Evolutionary conservation across 805 yeast genomes (phyloP), one percentile per base, ranked within the genome.

Genomic region (Candida jianshihensis): DNA sequence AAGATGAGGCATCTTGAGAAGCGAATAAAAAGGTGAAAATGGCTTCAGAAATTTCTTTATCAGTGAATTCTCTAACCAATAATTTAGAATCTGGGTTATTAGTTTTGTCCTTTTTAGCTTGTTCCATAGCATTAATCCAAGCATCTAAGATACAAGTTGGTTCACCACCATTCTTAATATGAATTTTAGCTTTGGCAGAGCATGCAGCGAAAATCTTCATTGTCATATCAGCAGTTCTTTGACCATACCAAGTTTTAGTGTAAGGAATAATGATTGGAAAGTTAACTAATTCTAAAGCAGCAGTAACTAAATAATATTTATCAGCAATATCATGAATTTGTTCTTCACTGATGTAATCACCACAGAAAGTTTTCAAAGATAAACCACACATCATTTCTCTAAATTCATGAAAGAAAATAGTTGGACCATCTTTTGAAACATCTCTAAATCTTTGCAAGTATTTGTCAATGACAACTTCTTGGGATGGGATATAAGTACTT

Each of bases 191-290:
- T 75, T 69, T 75, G 48, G 72, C 87, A 14, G 98, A 95, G 69
- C 97, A 90, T 19, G 63, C 63, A 54, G 80, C 96, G 52, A 92
- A 88, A 50, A 87, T 80, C 50, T 77, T 81, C 97, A 92, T 90
- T 14, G 96, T 86, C 70, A 81, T 76, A 59, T 92, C 95, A 39
- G 97, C 95, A 54, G 89, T 83, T 57, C 73, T 78, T 68, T 85
- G 81, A 48, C 98, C 98, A 63, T 89, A 86, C 98, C 98, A 92
- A 25, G 98, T 82, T 68, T 90, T 92, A 43, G 98, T 88, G 71
- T 73, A 92, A 21, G 98, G 98, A 33, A 92, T 61, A 46, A 92
- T 90, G 52, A 92, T 85, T 44, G 98, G 98, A 78, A 92, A 92
- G 70, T 92, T 92, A 43, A 92, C 98, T 48, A 92, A 75, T 66